Conservation (phyloP, 345 rosid genomes). For the Populus pruinosa region DNA sequence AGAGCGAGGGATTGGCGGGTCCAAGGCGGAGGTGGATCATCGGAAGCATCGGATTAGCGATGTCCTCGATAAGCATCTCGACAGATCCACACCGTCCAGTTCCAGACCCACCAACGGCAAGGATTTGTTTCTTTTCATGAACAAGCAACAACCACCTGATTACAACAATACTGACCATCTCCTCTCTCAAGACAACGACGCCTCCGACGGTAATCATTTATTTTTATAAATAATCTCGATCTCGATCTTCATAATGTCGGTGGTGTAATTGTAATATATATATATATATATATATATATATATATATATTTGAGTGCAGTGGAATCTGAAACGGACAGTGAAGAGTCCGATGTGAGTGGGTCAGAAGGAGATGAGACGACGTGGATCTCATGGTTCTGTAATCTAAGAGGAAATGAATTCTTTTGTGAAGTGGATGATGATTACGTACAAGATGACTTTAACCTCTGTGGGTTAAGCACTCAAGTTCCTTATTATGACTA, state of each 20-base stretch:
- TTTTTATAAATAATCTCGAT: background rate
- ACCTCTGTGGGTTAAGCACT: constrained; percentile 87
- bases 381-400: constrained; percentile 98
- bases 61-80: constrained; percentile 63
- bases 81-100: constrained; percentile 77
- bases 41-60: constrained; percentile 83
- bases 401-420: constrained; percentile 90
- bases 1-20: constrained; percentile 51
- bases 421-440: constrained; percentile 99
- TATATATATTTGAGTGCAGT: constrained; percentile 33
- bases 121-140: constrained; percentile 47
- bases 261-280: background rate
- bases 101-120: constrained; percentile 60
- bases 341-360: constrained; percentile 94
- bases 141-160: constrained; percentile 57
- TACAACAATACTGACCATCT: constrained; percentile 41
- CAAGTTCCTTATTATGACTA: constrained; percentile 98
- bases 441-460: constrained; percentile 95
- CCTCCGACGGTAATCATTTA: constrained; percentile 52
- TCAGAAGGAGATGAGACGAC: constrained; percentile 98
- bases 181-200: constrained; percentile 46
- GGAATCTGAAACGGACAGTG: constrained; percentile 90
- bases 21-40: constrained; percentile 72
- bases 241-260: background rate
- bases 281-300: background rate